Evolutionary conservation across 305 asterid genomes (phyloP).

Genomic region (Fraxinus ornus): DNA sequence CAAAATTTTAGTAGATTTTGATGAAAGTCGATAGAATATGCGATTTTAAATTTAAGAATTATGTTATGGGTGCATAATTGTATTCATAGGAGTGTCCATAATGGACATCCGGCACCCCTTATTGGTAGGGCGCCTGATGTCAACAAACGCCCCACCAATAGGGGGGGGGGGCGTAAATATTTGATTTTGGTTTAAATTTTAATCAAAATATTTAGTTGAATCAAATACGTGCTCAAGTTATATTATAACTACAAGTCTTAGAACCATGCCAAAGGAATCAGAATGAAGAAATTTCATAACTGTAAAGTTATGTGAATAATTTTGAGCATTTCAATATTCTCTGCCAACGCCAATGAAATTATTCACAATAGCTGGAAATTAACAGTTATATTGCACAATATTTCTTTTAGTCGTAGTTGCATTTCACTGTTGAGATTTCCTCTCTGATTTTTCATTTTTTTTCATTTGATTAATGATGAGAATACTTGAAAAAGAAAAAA

Average conservation of each 20-base stretch:
- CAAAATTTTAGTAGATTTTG: no score
- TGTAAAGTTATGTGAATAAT: slow-evolving; percentile 41
- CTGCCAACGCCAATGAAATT: slow-evolving; percentile 43
- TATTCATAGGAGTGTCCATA: no score
- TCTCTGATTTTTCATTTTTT: not conserved
- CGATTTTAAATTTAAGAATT: no score
- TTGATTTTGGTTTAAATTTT: no score
- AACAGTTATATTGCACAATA: not conserved
- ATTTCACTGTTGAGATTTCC: not conserved
- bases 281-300: slow-evolving; percentile 36
- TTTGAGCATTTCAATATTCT: slow-evolving; percentile 28
- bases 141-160: no score
- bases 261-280: slow-evolving; percentile 51
- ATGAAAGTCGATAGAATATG: not conserved
- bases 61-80: no score
- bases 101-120: no score
- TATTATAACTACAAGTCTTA: slow-evolving; percentile 1
- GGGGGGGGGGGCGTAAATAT: no score
- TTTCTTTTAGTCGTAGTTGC: not conserved
- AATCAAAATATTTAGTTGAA: not conserved
- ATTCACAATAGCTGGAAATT: slow-evolving; percentile 56
- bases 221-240: not conserved
- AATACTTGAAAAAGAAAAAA: not conserved
- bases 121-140: no score
- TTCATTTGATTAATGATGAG: not conserved